Conservation (phyloP, 2,329 filamentous ascomycete genomes). For the Fusarium secorum region DNA sequence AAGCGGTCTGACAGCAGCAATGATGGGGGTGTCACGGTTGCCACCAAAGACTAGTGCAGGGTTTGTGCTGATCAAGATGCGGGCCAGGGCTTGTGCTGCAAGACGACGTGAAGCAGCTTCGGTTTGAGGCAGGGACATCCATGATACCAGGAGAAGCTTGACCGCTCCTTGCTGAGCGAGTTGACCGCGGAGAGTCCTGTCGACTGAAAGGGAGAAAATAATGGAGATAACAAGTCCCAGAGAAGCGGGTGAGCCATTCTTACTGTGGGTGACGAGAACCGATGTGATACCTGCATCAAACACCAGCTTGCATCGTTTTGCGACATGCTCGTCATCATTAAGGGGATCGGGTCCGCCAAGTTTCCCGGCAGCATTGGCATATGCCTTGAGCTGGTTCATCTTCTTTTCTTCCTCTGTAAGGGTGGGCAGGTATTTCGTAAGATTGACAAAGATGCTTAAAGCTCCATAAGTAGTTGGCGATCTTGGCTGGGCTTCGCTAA, state of each 20-base stretch:
- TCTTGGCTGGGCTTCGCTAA: slow-evolving; percentile 66
- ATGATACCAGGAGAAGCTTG: slow-evolving; percentile 78
- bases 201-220: slow-evolving; percentile 77
- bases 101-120: slow-evolving; percentile 59
- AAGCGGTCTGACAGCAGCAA: slow-evolving; percentile 83
- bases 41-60: slow-evolving; percentile 84
- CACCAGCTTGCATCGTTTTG: slow-evolving; percentile 76
- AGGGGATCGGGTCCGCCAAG: slow-evolving; percentile 69
- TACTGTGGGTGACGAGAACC: slow-evolving; percentile 78
- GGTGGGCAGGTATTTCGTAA: slow-evolving; percentile 80
- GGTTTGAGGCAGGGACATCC: slow-evolving; percentile 66
- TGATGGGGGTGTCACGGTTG: slow-evolving; percentile 75
- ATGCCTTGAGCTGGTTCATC: slow-evolving; percentile 90
- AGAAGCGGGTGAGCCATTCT: slow-evolving; percentile 74
- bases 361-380: slow-evolving; percentile 83
- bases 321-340: slow-evolving; percentile 79
- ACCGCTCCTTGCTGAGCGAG: slow-evolving; percentile 95
- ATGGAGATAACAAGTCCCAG: slow-evolving; percentile 78
- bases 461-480: slow-evolving; percentile 83
- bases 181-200: slow-evolving; percentile 75
- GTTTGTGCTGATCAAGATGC: slow-evolving; percentile 87
- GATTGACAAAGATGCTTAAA: slow-evolving; percentile 83
- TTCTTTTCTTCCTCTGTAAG: slow-evolving; percentile 91
- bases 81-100: slow-evolving; percentile 81
- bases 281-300: slow-evolving; percentile 82